These are phyloP conservation scores for Lathyrus sativus DNA, from an alignment of 306 rosid species.

Conservation along the genomic window DNA sequence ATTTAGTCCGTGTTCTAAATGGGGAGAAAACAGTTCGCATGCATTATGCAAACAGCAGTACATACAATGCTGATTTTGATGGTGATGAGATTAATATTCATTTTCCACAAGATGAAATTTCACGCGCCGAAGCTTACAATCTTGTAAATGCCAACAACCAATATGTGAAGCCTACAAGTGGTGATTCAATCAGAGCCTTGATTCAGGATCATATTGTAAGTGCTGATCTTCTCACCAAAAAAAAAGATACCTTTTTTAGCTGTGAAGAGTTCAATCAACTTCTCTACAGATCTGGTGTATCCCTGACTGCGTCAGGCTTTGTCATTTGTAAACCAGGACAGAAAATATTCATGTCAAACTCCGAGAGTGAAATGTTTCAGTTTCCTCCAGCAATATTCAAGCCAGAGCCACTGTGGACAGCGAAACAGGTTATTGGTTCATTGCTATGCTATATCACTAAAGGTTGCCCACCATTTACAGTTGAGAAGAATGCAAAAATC, in stretches of 20 bases:
- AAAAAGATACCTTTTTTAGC: slow-evolving; percentile 71
- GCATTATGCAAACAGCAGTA: slow-evolving; percentile 92
- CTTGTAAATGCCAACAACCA: slow-evolving; percentile 94
- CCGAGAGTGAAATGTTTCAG: slow-evolving; percentile 61
- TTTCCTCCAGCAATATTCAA: slow-evolving; percentile 89
- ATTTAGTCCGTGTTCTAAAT: slow-evolving; percentile 81
- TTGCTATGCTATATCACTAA: slow-evolving; percentile 70
- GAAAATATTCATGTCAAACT: slow-evolving; percentile 55
- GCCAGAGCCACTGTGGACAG: slow-evolving; percentile 91
- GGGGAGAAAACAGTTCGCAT: slow-evolving; percentile 96
- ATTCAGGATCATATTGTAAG: slow-evolving; percentile 98
- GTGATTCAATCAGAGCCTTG: slow-evolving; percentile 90
- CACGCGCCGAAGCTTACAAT: slow-evolving; percentile 95
- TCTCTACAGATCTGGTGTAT: slow-evolving; percentile 81
- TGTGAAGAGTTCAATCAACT: slow-evolving; percentile 77
- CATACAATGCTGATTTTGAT: slow-evolving; percentile 95
- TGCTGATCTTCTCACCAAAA: slow-evolving; percentile 83
- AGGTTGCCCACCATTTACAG: slow-evolving; percentile 71
- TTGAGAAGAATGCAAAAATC: slow-evolving; percentile 82
- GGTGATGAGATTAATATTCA: slow-evolving; percentile 98
- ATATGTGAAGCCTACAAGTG: slow-evolving; percentile 94
- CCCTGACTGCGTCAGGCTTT: slow-evolving; percentile 46
- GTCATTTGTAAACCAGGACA: slow-evolving; percentile 54
- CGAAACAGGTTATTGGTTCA: slow-evolving; percentile 95
- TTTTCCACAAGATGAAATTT: slow-evolving; percentile 96